Percentiles rank a stretch among this genome's conserved stretches.
Evolutionary conservation across 176 grass and related monocot genomes (phyloP).

Genomic region (Avena eriantha): DNA sequence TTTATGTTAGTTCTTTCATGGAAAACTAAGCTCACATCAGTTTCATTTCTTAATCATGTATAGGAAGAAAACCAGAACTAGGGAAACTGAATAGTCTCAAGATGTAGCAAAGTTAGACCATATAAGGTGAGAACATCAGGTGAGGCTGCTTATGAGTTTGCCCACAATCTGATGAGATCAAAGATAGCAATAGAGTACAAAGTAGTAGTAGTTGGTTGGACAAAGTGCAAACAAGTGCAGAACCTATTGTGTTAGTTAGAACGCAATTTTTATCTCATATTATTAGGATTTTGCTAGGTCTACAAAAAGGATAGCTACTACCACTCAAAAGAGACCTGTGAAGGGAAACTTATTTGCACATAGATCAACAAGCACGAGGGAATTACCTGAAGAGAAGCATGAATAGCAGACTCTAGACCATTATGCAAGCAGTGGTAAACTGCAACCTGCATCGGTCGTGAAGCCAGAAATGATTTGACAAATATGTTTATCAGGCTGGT

Average conservation of each 20-base stretch:
- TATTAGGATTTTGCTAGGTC: conserved; percentile 18
- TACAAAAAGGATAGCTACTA: background rate
- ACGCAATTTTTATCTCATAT: background rate
- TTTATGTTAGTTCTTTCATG: background rate
- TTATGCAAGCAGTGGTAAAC: conserved; percentile 91
- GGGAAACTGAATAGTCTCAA: background rate
- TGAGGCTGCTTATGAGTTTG: background rate
- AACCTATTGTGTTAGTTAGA: background rate
- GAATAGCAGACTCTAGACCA: conserved; percentile 79
- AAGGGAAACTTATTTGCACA: background rate
- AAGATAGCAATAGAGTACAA: background rate
- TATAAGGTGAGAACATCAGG: background rate
- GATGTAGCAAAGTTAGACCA: background rate
- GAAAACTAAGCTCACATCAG: conserved; percentile 5
- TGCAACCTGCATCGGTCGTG: conserved; percentile 74
- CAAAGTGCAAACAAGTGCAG: background rate
- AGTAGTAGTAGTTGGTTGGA: background rate
- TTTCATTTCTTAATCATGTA: conserved; percentile 13
- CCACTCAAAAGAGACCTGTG: conserved; percentile 5
- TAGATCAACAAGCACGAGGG: conserved; percentile 28
- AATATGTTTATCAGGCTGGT: too few relatives aligned
- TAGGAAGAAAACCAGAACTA: background rate
- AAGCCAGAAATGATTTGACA: conserved; percentile 52
- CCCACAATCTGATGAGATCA: background rate
- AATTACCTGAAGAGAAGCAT: conserved; percentile 84